Evolutionary conservation across 2,329 filamentous ascomycete genomes (phyloP).

Genomic region (Fusarium sp.): DNA sequence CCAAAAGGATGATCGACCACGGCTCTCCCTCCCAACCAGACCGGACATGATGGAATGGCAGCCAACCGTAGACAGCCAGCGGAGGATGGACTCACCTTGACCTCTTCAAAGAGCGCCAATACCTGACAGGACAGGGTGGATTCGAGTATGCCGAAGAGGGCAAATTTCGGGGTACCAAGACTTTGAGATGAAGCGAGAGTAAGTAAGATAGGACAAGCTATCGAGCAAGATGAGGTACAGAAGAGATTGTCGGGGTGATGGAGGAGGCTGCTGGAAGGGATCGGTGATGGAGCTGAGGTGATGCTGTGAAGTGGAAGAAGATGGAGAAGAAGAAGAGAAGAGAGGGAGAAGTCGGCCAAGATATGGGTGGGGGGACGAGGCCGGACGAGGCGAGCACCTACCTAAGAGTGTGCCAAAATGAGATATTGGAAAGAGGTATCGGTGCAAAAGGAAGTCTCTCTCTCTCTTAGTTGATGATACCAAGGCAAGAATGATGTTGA

Average conservation of each 20-base stretch:
- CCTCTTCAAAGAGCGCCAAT: slow-evolving; percentile 43
- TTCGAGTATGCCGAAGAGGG: slow-evolving; percentile 48
- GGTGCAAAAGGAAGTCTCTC: slow-evolving; percentile 23
- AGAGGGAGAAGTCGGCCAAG: slow-evolving; percentile 12
- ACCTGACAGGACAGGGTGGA: slow-evolving; percentile 47
- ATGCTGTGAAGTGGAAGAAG: slow-evolving; percentile 57
- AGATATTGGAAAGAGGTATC: slow-evolving; percentile 33
- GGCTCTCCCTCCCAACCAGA: background rate
- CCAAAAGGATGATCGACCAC: background rate
- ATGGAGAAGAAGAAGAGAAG: slow-evolving; percentile 32
- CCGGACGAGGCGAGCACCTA: slow-evolving; percentile 32
- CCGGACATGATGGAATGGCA: background rate
- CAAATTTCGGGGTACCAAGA: slow-evolving; percentile 63
- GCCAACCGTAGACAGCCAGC: background rate
- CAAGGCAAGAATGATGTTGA: slow-evolving; percentile 41
- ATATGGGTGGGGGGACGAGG: slow-evolving; percentile 5
- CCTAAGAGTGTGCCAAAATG: slow-evolving; percentile 33
- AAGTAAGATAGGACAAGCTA: slow-evolving; percentile 71
- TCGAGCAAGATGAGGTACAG: slow-evolving; percentile 65
- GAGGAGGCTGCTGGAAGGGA: slow-evolving; percentile 53
- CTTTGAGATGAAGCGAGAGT: slow-evolving; percentile 67
- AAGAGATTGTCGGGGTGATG: slow-evolving; percentile 49
- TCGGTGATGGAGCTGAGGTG: slow-evolving; percentile 56
- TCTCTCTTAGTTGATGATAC: slow-evolving; percentile 6
- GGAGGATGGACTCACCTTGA: slow-evolving; percentile 39